Percentiles rank a stretch among this genome's conserved stretches.
These are phyloP conservation scores for Rubus parviflorus DNA, from an alignment of 306 rosid species.

Conservation along the genomic window DNA sequence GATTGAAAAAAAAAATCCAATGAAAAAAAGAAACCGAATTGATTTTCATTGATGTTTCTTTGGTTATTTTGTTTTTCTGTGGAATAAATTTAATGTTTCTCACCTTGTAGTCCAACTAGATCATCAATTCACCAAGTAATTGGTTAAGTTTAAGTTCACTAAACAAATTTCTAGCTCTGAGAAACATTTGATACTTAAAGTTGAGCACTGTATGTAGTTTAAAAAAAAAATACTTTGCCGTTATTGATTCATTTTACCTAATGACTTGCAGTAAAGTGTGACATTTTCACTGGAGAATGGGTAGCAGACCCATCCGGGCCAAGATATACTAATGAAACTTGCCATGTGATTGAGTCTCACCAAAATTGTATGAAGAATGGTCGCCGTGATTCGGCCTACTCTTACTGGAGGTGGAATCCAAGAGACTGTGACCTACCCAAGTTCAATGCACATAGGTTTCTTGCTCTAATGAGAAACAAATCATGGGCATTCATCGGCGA, in stretches of 20 bases:
- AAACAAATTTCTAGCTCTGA: no score
- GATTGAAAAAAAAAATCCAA: no score
- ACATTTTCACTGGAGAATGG: conserved; percentile 81
- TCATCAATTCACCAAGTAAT: neutral
- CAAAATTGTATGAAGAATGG: conserved; percentile 84
- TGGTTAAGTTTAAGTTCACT: no score
- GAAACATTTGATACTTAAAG: neutral
- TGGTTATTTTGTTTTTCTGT: neutral
- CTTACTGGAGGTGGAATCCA: conserved; percentile 84
- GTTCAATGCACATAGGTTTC: conserved; percentile 59
- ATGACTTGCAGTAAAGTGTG: conserved; percentile 51
- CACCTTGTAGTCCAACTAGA: neutral
- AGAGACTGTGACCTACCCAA: conserved; percentile 55
- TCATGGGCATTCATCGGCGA: conserved; percentile 76
- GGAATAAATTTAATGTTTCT: neutral
- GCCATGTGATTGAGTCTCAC: conserved; percentile 61
- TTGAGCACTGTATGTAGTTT: neutral
- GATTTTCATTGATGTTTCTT: no score
- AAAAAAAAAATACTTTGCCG: neutral
- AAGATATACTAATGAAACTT: conserved; percentile 66
- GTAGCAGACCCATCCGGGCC: conserved; percentile 57
- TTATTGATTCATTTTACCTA: neutral
- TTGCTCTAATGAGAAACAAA: conserved; percentile 60
- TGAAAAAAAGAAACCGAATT: no score
- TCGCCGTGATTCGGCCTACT: conserved; percentile 68